These are phyloP conservation scores for Paramecium caudatum DNA, from an alignment of 73 alveolate species.

Conservation along the genomic window DNA sequence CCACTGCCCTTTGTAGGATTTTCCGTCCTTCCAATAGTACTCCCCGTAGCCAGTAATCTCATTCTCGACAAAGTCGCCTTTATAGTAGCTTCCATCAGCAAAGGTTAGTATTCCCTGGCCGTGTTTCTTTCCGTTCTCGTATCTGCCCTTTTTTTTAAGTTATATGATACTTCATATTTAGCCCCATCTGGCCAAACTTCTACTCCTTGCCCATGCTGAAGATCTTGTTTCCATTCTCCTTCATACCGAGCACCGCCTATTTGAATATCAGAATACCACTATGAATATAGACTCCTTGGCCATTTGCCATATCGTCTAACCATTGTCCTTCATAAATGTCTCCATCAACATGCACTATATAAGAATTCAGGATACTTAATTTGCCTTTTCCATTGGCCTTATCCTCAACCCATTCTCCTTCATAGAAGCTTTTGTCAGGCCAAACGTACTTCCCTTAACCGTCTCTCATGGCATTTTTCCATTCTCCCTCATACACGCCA, in stretches of 20 bases:
- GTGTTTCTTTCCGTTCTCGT: slow-evolving; percentile 82
- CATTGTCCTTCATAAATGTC: slow-evolving; percentile 86
- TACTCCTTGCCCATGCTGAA: slow-evolving; percentile 87
- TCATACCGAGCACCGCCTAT: slow-evolving; percentile 84
- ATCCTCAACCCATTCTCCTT: slow-evolving; percentile 91
- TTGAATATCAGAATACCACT: slow-evolving; percentile 73
- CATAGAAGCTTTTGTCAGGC: slow-evolving; percentile 84
- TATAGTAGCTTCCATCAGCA: slow-evolving; percentile 75
- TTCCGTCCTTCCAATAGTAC: slow-evolving; percentile 71
- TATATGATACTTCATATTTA: slow-evolving; percentile 70
- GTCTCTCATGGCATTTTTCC: slow-evolving; percentile 80
- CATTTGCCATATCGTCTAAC: slow-evolving; percentile 85
- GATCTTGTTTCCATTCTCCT: slow-evolving; percentile 92
- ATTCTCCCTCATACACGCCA: slow-evolving; percentile 86
- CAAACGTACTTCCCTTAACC: slow-evolving; percentile 82
- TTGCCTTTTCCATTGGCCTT: slow-evolving; percentile 94
- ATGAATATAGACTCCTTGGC: slow-evolving; percentile 82
- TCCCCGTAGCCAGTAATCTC: slow-evolving; percentile 73
- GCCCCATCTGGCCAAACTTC: slow-evolving; percentile 86
- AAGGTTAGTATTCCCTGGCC: slow-evolving; percentile 81
- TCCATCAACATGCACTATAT: slow-evolving; percentile 84
- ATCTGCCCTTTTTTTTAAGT: slow-evolving; percentile 73
- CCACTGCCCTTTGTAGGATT: slow-evolving; percentile 70
- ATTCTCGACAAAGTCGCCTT: slow-evolving; percentile 72
- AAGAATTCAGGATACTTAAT: slow-evolving; percentile 58